phyloP scores from a whole-genome alignment of 2,329 filamentous ascomycete genomes.

The Fusarium piperis region DNA sequence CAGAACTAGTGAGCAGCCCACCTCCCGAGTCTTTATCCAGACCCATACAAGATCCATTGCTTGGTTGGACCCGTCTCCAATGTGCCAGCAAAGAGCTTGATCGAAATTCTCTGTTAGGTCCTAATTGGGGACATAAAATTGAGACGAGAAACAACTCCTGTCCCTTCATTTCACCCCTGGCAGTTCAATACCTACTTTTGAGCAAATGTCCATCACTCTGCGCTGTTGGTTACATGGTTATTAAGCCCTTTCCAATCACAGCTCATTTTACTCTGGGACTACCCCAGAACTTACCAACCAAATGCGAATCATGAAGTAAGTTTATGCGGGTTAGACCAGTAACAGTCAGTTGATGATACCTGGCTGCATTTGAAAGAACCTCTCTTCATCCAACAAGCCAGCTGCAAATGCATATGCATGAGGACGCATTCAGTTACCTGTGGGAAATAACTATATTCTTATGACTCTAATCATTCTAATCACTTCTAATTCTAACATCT shows the following conservation, averaged over 20 bases:
- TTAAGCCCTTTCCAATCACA: neutral
- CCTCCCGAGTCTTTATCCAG: neutral
- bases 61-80: neutral
- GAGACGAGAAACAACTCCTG: neutral
- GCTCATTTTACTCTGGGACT: neutral
- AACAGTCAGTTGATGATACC: no score
- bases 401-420: neutral
- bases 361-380: no score
- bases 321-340: no score
- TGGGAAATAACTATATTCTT: neutral
- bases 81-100: neutral
- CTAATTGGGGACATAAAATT: neutral
- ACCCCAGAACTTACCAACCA: neutral
- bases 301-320: neutral
- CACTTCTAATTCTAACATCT: neutral
- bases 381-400: neutral
- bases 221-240: neutral
- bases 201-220: neutral
- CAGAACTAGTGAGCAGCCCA: neutral
- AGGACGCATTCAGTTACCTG: neutral
- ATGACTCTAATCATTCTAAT: neutral
- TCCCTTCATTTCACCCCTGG: neutral
- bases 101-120: neutral
- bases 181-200: neutral
- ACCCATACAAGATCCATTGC: neutral